Evolutionary conservation across 176 grass and related monocot species (phyloP).

Genomic region (Aegilops longissima): DNA sequence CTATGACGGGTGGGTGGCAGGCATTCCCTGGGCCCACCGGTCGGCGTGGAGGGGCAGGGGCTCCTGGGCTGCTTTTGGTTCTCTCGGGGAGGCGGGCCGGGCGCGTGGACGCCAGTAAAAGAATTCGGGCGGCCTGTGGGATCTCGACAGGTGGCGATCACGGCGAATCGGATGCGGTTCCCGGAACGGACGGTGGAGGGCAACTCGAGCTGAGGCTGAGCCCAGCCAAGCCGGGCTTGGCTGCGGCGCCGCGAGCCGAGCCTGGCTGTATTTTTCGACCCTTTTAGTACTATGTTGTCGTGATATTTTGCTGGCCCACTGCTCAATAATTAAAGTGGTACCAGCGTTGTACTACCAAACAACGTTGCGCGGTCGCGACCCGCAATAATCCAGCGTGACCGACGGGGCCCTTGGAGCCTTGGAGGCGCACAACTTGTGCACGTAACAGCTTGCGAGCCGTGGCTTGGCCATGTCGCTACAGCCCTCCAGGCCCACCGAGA

Average conservation of each 20-base stretch:
- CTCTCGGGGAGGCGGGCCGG: background rate
- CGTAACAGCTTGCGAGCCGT: background rate
- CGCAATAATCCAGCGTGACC: background rate
- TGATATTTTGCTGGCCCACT: constrained; percentile 7
- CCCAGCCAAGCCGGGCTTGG: background rate
- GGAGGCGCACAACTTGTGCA: background rate
- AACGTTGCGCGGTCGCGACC: background rate
- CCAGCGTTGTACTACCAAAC: background rate
- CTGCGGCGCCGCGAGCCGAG: background rate
- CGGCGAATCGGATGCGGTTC: constrained; percentile 1
- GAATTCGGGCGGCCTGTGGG: background rate
- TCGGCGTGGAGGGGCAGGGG: background rate
- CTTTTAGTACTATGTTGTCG: background rate
- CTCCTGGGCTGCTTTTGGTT: background rate
- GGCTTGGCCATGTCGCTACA: background rate
- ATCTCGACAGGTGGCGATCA: constrained; percentile 35
- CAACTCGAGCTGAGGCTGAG: too few relatives aligned
- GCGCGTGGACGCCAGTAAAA: constrained; percentile 14
- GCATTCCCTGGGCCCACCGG: background rate
- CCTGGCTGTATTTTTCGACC: background rate
- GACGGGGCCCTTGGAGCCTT: background rate
- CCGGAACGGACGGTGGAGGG: constrained; percentile 11
- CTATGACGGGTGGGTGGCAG: background rate
- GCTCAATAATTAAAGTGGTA: background rate
- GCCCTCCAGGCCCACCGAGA: background rate